Percentiles rank a stretch among this genome's conserved stretches.
Evolutionary conservation across 768 basidiomycete genomes (phyloP).

Genomic region (Suillus lakei): DNA sequence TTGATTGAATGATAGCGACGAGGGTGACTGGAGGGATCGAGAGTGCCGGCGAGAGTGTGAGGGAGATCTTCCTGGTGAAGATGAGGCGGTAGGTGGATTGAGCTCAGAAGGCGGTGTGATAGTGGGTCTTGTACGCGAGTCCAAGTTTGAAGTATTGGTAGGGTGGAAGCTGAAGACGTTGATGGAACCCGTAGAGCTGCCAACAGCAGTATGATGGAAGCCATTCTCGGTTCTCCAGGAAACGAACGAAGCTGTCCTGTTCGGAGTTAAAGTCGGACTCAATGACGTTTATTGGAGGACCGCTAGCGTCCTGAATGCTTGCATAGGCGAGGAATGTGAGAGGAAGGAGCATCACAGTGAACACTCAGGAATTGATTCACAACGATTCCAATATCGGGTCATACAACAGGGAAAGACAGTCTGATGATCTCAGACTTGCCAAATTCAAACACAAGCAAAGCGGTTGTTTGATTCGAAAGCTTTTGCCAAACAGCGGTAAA

Average conservation of each 20-base stretch:
- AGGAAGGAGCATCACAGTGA: slow-evolving; percentile 29
- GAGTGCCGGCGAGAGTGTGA: slow-evolving; percentile 33
- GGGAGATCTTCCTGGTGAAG: slow-evolving; percentile 26
- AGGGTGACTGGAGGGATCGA: slow-evolving; percentile 38
- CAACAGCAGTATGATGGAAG: slow-evolving; percentile 12
- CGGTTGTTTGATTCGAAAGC: slow-evolving; percentile 36
- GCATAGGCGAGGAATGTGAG: slow-evolving; percentile 25
- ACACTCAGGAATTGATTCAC: not conserved
- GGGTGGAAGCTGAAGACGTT: slow-evolving; percentile 24
- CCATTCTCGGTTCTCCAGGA: slow-evolving; percentile 5
- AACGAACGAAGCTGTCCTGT: not conserved
- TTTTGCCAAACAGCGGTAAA: slow-evolving; percentile 29
- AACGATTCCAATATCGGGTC: not conserved
- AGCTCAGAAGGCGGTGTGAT: slow-evolving; percentile 11
- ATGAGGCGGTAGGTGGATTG: slow-evolving; percentile 13
- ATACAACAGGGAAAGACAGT: not conserved
- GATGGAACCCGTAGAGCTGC: slow-evolving; percentile 27
- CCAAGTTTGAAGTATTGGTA: not conserved
- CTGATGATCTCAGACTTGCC: slow-evolving; percentile 1
- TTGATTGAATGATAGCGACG: slow-evolving; percentile 39
- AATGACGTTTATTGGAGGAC: slow-evolving; percentile 10
- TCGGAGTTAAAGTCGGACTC: slow-evolving; percentile 27
- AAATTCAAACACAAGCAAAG: slow-evolving; percentile 13
- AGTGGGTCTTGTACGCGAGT: slow-evolving; percentile 5
- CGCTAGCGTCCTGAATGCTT: not conserved